Evolutionary conservation across 768 basidiomycete species (phyloP).

Genomic region (Rhizopogon vinicolor): DNA sequence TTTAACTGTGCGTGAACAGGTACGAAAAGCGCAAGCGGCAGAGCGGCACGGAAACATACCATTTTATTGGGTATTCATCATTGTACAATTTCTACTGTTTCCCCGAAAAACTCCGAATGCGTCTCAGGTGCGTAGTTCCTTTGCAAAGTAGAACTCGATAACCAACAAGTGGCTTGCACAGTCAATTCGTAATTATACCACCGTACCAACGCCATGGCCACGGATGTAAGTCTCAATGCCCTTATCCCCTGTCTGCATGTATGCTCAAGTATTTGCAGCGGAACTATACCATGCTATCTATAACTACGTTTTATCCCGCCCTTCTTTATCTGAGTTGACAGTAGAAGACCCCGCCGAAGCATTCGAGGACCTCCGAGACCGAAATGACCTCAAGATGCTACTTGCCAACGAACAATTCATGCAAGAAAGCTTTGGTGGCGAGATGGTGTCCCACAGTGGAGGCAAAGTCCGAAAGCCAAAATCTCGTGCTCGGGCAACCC

Average conservation of each 20-base stretch:
- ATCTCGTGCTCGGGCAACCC: conserved; percentile 28
- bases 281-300: conserved; percentile 87
- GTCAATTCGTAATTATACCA: conserved; percentile 91
- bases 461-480: conserved; percentile 37
- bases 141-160: background rate
- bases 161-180: conserved; percentile 22
- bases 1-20: conserved; percentile 33
- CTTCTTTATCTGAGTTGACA: conserved; percentile 83
- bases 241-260: background rate
- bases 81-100: conserved; percentile 95
- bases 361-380: conserved; percentile 94
- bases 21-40: conserved; percentile 79
- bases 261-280: conserved; percentile 39
- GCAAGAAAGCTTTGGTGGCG: conserved; percentile 59
- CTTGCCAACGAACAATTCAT: conserved; percentile 61
- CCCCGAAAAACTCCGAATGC: conserved; percentile 83
- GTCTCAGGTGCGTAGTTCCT: conserved; percentile 61
- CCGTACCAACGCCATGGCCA: conserved; percentile 89
- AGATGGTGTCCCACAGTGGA: conserved; percentile 39
- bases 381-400: conserved; percentile 82
- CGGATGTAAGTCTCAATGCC: conserved; percentile 59
- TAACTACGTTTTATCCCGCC: conserved; percentile 59
- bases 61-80: conserved; percentile 93
- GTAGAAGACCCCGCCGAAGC: conserved; percentile 98
- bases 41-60: conserved; percentile 61